phyloP scores from a whole-genome alignment of 176 grass and related monocot genomes.

The Leersia perrieri region DNA sequence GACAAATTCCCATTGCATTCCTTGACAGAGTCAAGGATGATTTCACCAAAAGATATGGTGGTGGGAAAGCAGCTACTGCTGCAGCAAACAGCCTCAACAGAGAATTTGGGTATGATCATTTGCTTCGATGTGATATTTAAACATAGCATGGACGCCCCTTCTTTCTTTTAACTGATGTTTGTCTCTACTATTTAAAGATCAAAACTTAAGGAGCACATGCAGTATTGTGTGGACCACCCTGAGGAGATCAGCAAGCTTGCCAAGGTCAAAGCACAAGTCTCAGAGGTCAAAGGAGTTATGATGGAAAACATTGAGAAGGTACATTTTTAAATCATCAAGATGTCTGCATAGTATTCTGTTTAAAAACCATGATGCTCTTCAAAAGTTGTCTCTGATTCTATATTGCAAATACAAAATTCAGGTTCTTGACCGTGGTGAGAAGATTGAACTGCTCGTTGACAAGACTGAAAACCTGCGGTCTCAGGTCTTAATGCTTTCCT shows the following conservation, averaged over 20 bases:
- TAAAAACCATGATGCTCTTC: neutral
- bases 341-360: constrained; percentile 6
- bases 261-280: constrained; percentile 93
- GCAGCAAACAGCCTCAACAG: constrained; percentile 75
- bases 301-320: constrained; percentile 99
- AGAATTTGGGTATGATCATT: constrained; percentile 63
- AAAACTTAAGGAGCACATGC: constrained; percentile 96
- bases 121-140: neutral
- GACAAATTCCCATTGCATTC: constrained; percentile 88
- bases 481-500: constrained; percentile 44
- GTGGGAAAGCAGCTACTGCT: constrained; percentile 84
- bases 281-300: constrained; percentile 97
- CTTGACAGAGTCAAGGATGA: constrained; percentile 90
- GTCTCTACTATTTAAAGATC: constrained; percentile 42
- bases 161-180: neutral
- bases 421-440: constrained; percentile 95
- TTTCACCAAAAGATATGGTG: constrained; percentile 80
- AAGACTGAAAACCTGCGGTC: constrained; percentile 90
- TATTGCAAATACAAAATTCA: constrained; percentile 22
- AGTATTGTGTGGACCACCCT: constrained; percentile 86
- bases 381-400: neutral
- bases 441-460: constrained; percentile 89
- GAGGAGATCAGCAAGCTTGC: constrained; percentile 90
- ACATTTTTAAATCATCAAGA: neutral
- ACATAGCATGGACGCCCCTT: neutral